A percentile compares a stretch with the other conserved stretches of the same genome.
These are phyloP conservation scores for Plectosphaerella cucumerina DNA, from an alignment of 2,329 filamentous ascomycete species.

Conservation along the genomic window DNA sequence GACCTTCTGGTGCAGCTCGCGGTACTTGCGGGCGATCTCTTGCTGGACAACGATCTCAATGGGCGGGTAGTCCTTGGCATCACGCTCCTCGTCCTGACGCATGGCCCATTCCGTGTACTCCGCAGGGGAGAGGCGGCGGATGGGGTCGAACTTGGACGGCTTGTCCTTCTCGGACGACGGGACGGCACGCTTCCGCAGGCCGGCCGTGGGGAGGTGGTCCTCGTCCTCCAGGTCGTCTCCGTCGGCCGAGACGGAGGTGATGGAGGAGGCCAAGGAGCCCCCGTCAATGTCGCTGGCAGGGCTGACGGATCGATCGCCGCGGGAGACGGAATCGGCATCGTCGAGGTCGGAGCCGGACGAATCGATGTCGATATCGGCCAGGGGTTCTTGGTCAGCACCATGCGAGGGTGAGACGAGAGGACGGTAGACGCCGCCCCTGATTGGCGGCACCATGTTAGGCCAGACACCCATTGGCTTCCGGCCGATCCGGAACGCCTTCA, in stretches of 20 bases:
- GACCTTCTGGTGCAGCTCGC: slow-evolving; percentile 49
- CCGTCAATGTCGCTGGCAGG: not conserved
- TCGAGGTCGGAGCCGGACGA: not conserved
- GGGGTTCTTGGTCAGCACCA: not conserved
- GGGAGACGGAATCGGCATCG: not conserved
- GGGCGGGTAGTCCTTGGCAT: slow-evolving; percentile 42
- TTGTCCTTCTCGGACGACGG: not conserved
- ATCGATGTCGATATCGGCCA: slow-evolving; percentile 8
- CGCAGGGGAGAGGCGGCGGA: slow-evolving; percentile 7
- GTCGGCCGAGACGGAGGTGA: slow-evolving; percentile 2
- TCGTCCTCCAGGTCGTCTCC: slow-evolving; percentile 3
- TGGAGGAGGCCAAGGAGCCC: slow-evolving; percentile 10
- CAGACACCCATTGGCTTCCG: slow-evolving; percentile 49
- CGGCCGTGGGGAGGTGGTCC: slow-evolving; percentile 4
- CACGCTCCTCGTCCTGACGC: slow-evolving; percentile 28
- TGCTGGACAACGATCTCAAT: slow-evolving; percentile 50
- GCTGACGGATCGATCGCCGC: not conserved
- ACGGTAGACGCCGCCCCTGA: slow-evolving; percentile 43
- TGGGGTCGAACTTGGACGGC: not conserved
- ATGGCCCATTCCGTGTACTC: slow-evolving; percentile 31
- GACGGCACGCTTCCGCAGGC: slow-evolving; percentile 2
- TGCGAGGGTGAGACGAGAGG: slow-evolving; percentile 11
- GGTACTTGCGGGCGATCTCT: slow-evolving; percentile 52
- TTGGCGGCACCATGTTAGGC: slow-evolving; percentile 56
- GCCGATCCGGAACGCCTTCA: slow-evolving; percentile 59